phyloP scores from a whole-genome alignment of 1,139 yeast species.

The Nakaseomyces bracarensis region DNA sequence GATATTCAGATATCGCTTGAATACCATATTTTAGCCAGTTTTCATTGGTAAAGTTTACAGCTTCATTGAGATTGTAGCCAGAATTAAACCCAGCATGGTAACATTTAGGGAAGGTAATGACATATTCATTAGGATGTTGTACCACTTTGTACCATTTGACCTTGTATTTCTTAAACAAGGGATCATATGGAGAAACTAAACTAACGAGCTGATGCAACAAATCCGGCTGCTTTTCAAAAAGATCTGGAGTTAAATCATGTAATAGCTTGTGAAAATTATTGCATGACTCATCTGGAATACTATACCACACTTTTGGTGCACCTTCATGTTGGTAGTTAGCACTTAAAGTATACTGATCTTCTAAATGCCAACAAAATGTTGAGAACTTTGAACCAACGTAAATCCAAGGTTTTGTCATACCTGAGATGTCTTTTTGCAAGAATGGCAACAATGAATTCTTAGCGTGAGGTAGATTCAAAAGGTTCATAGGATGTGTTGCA shows the following conservation, averaged over 20 bases:
- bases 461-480: conserved; percentile 59
- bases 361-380: conserved; percentile 82
- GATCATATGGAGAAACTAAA: conserved; percentile 56
- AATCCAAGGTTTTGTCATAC: conserved; percentile 80
- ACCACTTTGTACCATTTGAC: conserved; percentile 63
- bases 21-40: conserved; percentile 63
- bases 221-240: conserved; percentile 81
- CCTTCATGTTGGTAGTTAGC: conserved; percentile 76
- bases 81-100: conserved; percentile 77
- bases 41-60: conserved; percentile 68
- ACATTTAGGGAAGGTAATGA: conserved; percentile 67
- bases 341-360: conserved; percentile 69
- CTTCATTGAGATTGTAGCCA: conserved; percentile 72
- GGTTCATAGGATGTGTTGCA: conserved; percentile 54
- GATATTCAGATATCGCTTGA: conserved; percentile 49
- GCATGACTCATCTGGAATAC: conserved; percentile 53
- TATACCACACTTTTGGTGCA: conserved; percentile 71
- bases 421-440: conserved; percentile 56
- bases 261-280: conserved; percentile 47
- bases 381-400: conserved; percentile 67
- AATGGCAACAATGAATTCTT: conserved; percentile 55
- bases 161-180: conserved; percentile 39
- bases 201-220: conserved; percentile 81
- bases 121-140: conserved; percentile 74
- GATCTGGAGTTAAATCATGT: conserved; percentile 63